Evolutionary conservation across 345 rosid species (phyloP).

Genomic region (Eucalyptus pumila): DNA sequence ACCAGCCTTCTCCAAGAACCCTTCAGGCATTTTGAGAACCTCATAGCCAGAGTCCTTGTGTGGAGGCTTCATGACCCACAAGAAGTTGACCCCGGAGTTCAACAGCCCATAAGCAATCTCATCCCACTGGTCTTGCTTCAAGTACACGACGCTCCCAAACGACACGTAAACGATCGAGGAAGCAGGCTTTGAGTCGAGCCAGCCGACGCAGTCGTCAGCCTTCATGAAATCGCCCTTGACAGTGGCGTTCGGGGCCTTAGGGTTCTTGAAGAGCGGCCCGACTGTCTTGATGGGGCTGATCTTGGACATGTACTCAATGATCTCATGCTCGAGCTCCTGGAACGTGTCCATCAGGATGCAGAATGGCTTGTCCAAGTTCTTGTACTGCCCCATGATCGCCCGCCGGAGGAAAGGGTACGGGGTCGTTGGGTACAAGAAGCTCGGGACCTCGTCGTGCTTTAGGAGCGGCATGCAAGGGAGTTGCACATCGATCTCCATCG

Average conservation of each 20-base stretch:
- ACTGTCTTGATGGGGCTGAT: conserved; percentile 30
- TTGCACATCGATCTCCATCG: conserved; percentile 46
- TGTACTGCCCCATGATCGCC: conserved; percentile 44
- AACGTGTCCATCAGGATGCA: conserved; percentile 63
- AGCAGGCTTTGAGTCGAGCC: conserved; percentile 53
- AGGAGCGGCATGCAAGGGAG: conserved; percentile 66
- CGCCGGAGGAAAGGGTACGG: conserved; percentile 20
- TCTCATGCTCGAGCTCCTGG: conserved; percentile 50
- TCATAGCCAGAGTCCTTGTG: conserved; percentile 7
- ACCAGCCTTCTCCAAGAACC: conserved; percentile 39
- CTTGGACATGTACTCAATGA: conserved; percentile 49
- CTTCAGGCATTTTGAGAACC: conserved; percentile 40
- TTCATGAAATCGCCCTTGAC: conserved; percentile 32
- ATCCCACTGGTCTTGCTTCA: conserved; percentile 58
- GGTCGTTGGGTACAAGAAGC: conserved; percentile 48
- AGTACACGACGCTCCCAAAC: conserved; percentile 43
- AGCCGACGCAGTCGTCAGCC: conserved; percentile 46
- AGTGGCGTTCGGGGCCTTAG: conserved; percentile 9
- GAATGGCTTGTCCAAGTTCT: conserved; percentile 47
- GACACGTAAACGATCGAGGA: conserved; percentile 73
- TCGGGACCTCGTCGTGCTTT: conserved; percentile 72
- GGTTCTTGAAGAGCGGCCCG: conserved; percentile 49
- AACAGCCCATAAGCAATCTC: conserved; percentile 69
- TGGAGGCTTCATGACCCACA: conserved; percentile 69
- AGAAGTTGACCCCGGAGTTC: conserved; percentile 42